Evolutionary conservation across 2,329 filamentous ascomycete species (phyloP), one percentile per base, ranked within the genome.

Genomic region (Fusarium xyrophilum): DNA sequence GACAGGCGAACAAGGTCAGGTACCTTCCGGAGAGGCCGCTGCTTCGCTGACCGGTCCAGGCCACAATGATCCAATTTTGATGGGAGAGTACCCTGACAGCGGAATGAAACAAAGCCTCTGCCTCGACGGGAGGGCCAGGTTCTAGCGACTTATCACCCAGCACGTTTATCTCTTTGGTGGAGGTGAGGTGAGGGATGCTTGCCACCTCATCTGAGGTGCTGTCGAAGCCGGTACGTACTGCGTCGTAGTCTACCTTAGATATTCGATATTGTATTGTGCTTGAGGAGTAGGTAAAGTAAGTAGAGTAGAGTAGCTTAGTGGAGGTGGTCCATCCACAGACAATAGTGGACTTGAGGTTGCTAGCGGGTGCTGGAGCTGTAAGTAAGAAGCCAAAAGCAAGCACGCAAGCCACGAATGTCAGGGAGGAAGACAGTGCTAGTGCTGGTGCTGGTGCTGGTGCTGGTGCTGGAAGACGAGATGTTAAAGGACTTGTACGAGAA

Each of bases 1-100:
- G 52, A 50, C 25, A 61, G 52, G 40, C 33, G 40, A 52, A 55
- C 51, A 63, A 65, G 62, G 60, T 42, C 53, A 65, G 43, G 56
- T 61, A 68, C 66, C 52, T 40, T 67, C 61, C 67, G 67, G 67
- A 69, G 58, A 69, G 62, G 66, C 67, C 66, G 67, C 65, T 67
- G 46, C 50, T 55, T 67, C 50, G 57, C 53, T 69, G 63, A 67
- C 66, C 46, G 62, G 66, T 69, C 66, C 57, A 69, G 66, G 66
- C 57, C 66, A 69, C 33, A 57, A 55, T 67, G 62, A 63, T 68
- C 64, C 50, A 68, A 46, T 64, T 68, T 68, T 65, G 59, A 67
- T 51, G 64, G 60, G 39, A 35, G 63, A 58, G 52, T 51, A 63
- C 66, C 62, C 66, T 69, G 62, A 67, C 44, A 23, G 58, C 48